phyloP scores from a whole-genome alignment of 2,329 filamentous ascomycete species.

The Aspergillus sp. region DNA sequence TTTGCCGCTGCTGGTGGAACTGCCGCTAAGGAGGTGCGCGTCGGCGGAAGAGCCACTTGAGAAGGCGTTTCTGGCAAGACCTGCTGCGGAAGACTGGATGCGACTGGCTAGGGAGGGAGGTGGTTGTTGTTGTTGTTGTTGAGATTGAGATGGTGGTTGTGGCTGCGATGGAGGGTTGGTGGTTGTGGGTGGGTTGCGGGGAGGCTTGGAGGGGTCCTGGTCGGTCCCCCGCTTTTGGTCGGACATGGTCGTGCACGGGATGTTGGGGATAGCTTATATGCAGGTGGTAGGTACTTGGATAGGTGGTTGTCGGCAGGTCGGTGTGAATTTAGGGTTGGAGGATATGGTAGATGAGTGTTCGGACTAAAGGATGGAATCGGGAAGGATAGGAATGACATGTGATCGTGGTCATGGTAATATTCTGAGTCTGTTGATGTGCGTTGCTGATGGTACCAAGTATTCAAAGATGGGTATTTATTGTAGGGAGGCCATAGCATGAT shows the following conservation, averaged over 20 bases:
- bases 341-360: background rate
- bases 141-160: background rate
- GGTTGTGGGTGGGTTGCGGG: slow-evolving; percentile 6
- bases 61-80: slow-evolving; percentile 33
- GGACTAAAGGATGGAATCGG: background rate
- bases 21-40: slow-evolving; percentile 17
- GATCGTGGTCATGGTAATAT: background rate
- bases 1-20: slow-evolving; percentile 22
- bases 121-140: background rate
- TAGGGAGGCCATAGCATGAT: too few relatives aligned
- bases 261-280: slow-evolving; percentile 1
- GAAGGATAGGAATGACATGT: background rate
- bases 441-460: background rate
- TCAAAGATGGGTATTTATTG: too few relatives aligned
- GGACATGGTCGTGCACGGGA: slow-evolving; percentile 14
- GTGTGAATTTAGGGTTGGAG: background rate
- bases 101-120: slow-evolving; percentile 23
- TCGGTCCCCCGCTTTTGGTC: slow-evolving; percentile 20
- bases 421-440: background rate
- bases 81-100: slow-evolving; percentile 34
- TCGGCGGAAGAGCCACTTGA: slow-evolving; percentile 18
- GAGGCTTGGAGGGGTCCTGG: slow-evolving; percentile 9
- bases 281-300: background rate
- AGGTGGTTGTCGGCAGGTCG: background rate
- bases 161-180: slow-evolving; percentile 10